Evolutionary conservation across 2,329 filamentous ascomycete genomes (phyloP), one percentile per base, ranked within the genome.

Genomic region (Penicillium sp.): DNA sequence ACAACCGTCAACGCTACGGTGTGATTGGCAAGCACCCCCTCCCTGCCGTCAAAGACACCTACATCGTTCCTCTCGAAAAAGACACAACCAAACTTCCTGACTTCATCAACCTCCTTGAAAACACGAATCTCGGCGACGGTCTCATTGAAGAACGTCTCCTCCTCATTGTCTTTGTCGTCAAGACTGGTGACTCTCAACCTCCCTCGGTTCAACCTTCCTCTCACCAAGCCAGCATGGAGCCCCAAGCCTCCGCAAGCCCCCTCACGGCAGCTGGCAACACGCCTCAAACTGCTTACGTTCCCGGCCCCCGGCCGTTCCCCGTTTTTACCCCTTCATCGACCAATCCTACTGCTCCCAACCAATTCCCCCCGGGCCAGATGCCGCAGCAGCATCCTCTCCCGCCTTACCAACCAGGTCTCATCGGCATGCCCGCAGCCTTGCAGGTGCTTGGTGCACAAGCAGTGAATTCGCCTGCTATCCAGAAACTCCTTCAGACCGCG

Each of bases 81-180:
- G 92, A 91, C 26, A 81, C 85, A 26, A 78, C 76, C 33, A 77
- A 78, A 49, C 84, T 93, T 44, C 93, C 95, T 0, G 90, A 93
- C 60, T 96, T 97, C 67, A 86, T 97, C 73, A 85, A 92, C 59
- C 90, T 96, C 68, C 83, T 98, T n/a, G 88, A 91, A 61, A 89
- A 93, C 66, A 93, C 93, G 72, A 85, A 85, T 29, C 84, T 97
- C 31, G 90, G 21, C 33, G 48, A 93, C 45, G 83, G 85, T 57
- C 84, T 84, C 2, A 83, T 90, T 16, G 81, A 86, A 0, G 89
- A 96, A 63, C 87, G 91, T 1, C 86, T 95, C 77, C 79, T 99
- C 35, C 80, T 98, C 9, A 85, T 93, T 23, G 90, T 93, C 1
- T 89, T 98, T 61, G 91, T 97, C 3, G 91, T 96, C 62, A 86